A percentile compares a stretch with the other conserved stretches of the same genome.
phyloP scores from a whole-genome alignment of 2,329 filamentous ascomycete species.

The Claviceps sp. region DNA sequence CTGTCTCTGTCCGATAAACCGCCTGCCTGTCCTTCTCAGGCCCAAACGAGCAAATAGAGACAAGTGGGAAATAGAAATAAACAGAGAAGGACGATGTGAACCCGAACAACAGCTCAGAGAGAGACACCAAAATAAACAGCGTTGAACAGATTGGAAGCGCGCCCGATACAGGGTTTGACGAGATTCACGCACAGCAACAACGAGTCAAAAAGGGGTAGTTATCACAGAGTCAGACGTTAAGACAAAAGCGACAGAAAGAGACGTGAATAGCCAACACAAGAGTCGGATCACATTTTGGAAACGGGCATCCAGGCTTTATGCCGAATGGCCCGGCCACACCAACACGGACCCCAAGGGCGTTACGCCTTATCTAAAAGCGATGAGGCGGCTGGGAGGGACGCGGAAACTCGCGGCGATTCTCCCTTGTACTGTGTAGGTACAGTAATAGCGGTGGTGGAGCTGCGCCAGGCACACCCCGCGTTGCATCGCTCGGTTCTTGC shows the following conservation, averaged over 20 bases:
- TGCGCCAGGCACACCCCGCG: no score
- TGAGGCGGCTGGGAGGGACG: no score
- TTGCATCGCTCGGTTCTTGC: no score
- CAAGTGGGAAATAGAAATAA: not conserved
- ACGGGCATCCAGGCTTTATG: no score
- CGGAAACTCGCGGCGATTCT: no score
- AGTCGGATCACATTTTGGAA: no score
- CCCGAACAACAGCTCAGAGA: not conserved
- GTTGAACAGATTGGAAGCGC: not conserved
- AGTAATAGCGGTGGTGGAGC: no score
- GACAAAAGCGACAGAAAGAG: not conserved
- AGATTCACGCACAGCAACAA: not conserved
- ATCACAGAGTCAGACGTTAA: not conserved
- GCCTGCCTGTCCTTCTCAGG: not conserved
- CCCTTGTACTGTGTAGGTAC: no score
- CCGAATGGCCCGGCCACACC: no score
- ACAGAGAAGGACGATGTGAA: not conserved
- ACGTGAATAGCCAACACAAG: not conserved
- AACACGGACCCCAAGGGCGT: no score
- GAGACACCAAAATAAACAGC: not conserved
- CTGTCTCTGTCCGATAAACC: constrained; percentile 5
- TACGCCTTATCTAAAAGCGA: no score
- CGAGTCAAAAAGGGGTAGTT: not conserved
- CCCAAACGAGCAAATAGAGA: not conserved
- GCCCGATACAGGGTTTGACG: not conserved